Percentiles rank a stretch among this genome's conserved stretches.
Conservation (phyloP, 169 alveolate genomes). For the Plasmodium fragile region DNA sequence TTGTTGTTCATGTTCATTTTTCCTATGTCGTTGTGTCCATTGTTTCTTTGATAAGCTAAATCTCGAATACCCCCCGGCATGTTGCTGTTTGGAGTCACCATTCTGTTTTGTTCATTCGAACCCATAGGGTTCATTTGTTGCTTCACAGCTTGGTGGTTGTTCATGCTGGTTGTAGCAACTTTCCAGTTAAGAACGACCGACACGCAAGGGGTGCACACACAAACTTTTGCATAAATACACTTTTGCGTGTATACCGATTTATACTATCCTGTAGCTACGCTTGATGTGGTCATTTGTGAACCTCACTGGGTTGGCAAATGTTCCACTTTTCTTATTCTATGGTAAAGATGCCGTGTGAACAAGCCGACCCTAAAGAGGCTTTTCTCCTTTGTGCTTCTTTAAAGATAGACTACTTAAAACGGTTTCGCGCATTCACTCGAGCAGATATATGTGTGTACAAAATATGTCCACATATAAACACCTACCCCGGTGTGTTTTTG, state of each 20-base stretch:
- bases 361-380: neutral
- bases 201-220: neutral
- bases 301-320: neutral
- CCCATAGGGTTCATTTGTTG: constrained; percentile 29
- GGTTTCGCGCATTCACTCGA: neutral
- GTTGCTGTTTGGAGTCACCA: constrained; percentile 18
- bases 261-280: neutral
- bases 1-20: constrained; percentile 18
- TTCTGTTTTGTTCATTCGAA: constrained; percentile 22
- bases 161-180: neutral
- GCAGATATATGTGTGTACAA: too few relatives aligned
- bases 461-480: neutral
- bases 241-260: neutral
- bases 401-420: neutral
- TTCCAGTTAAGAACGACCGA: neutral
- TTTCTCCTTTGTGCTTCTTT: neutral
- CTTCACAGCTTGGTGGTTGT: constrained; percentile 11
- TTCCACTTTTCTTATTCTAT: neutral
- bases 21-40: neutral
- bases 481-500: neutral
- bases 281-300: neutral
- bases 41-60: constrained; percentile 4
- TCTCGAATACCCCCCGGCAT: constrained; percentile 15
- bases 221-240: neutral
- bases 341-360: neutral